Base-by-base conservation (phyloP, 352 stramenopile species). In the Lagenidium sp. region DNA sequence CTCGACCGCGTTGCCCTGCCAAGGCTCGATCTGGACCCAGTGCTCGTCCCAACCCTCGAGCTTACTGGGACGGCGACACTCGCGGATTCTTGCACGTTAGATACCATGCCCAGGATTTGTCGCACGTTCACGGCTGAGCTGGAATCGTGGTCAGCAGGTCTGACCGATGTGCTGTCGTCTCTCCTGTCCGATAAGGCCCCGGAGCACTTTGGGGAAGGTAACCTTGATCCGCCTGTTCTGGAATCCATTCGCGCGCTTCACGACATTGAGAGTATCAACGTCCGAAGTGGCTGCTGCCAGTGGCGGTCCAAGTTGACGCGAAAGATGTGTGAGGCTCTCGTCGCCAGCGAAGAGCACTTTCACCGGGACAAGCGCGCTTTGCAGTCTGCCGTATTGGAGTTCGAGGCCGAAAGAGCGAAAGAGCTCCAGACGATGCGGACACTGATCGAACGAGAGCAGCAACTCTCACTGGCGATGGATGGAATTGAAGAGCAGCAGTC, bases 401-500 rank as follows among this genome's bases (percentile, higher is more conserved):
- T 75, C 19, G 36, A 21, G 0, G 36, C 63, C n/a, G 68, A 73
- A 31, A 57, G 70, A 36, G 53, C 81, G 46, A 65, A 64, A 28
- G 73, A 91, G 31, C 31, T 84, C 2, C 46, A 49, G 25, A 61
- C 66, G n/a, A 73, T 91, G 7, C 57, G 66, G 40, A 73, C 84
- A 46, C 57, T 82, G 26, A 81, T 91, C 31, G 70, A 77, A 29
- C 70, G 72, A 16, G 78, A 91, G 44, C 65, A 74, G 39, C 69
- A 86, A 51, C 78, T 86, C 63, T 53, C 57, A 16, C 49, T 72
- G 36, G 57, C 88, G 11, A 30, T 91, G 35, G 78, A 91, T 51
- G 78, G 68, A 8, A 85, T 86, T 37, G 78, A 91, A 41, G 78
- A 91, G 41, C 78, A 91, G 49, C 75, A 85, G 41, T 51, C 39